These are phyloP conservation scores for Microcyclosporella mali DNA, from an alignment of 2,329 filamentous ascomycete genomes.

Conservation along the genomic window DNA sequence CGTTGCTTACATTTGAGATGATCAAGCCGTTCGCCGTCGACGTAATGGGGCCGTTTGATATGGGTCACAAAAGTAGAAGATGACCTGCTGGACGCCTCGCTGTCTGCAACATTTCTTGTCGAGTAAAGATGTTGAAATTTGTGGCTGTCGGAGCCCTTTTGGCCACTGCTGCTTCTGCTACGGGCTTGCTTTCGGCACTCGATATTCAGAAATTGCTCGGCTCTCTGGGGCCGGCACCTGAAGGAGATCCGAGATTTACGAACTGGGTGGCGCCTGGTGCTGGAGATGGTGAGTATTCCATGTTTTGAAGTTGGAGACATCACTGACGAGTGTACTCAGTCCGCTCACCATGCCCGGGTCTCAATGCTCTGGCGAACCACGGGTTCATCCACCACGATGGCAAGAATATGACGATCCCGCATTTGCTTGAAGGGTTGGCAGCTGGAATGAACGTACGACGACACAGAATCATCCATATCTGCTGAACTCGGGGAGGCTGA, in stretches of 20 bases:
- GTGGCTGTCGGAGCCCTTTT: conserved; percentile 2
- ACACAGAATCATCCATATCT: neutral
- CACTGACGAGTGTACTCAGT: conserved; percentile 9
- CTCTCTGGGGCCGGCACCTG: conserved; percentile 21
- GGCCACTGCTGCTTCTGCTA: conserved; percentile 6
- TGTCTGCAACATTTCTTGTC: too few relatives aligned
- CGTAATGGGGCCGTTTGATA: neutral
- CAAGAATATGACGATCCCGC: conserved; percentile 22
- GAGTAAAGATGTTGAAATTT: conserved; percentile 3
- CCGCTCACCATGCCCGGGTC: conserved; percentile 26
- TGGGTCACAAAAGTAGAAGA: neutral
- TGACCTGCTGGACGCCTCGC: neutral
- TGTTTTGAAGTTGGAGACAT: neutral
- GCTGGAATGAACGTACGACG: conserved; percentile 17
- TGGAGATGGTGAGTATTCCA: conserved; percentile 16
- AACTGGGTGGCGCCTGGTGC: conserved; percentile 22
- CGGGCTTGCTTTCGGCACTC: neutral
- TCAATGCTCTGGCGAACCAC: conserved; percentile 23
- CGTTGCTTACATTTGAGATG: neutral
- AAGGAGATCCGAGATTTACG: conserved; percentile 23
- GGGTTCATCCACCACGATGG: conserved; percentile 25
- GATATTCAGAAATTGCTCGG: conserved; percentile 17
- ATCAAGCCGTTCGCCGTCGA: neutral
- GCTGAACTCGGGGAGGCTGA: neutral
- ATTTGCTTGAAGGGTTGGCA: conserved; percentile 21